phyloP scores from a whole-genome alignment of 1,139 yeast genomes.

The Hyphopichia fennica region DNA sequence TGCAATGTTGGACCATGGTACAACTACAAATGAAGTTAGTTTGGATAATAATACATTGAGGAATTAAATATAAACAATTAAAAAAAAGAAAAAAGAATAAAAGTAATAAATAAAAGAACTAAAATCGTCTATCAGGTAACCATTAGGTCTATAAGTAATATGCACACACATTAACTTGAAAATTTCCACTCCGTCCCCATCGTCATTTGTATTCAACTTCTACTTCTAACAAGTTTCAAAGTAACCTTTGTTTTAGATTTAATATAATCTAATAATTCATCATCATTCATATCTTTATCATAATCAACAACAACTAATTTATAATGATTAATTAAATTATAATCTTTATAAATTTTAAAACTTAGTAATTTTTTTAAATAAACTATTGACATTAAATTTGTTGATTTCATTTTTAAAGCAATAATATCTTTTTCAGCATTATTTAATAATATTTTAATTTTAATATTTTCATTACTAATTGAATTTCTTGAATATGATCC shows the following conservation, averaged over 20 bases:
- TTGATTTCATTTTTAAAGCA: slow-evolving; percentile 26
- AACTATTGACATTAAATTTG: slow-evolving; percentile 26
- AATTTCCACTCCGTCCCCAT: too few species aligned
- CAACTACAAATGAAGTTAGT: too few species aligned
- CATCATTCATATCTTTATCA: slow-evolving; percentile 14
- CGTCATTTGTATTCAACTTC: too few species aligned
- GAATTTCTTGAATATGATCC: neutral
- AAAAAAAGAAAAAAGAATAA: too few species aligned
- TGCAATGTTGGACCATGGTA: too few species aligned
- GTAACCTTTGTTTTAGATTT: slow-evolving; percentile 26
- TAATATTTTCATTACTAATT: slow-evolving; percentile 14
- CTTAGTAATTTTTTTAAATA: slow-evolving; percentile 33
- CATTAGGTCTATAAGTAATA: too few species aligned
- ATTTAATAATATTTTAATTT: slow-evolving; percentile 31
- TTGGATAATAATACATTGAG: too few species aligned
- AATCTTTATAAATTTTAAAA: slow-evolving; percentile 35
- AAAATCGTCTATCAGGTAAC: too few species aligned
- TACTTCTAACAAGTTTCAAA: slow-evolving; percentile 24
- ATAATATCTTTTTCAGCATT: slow-evolving; percentile 34
- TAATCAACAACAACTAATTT: slow-evolving; percentile 17
- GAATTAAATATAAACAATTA: too few species aligned
- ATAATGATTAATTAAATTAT: slow-evolving; percentile 30
- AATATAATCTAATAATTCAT: slow-evolving; percentile 23
- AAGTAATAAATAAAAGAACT: too few species aligned
- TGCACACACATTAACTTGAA: too few species aligned